Percentiles rank a stretch among this genome's conserved stretches.
Conservation (phyloP, 1,139 yeast species). For the Debaryomyces udenii region DNA sequence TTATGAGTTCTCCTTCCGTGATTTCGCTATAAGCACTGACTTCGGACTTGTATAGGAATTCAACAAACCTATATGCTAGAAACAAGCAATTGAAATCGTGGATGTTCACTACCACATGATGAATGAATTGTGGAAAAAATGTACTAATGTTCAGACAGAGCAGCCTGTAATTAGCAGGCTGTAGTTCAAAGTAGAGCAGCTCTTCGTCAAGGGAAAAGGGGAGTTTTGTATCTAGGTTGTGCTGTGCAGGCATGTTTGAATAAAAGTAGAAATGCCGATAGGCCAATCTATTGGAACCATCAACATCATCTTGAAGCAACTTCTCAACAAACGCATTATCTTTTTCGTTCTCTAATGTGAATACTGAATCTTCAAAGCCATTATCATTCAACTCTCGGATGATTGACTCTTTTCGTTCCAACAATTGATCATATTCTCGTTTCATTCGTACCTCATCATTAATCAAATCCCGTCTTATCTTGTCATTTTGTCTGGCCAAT, state of each 20-base stretch:
- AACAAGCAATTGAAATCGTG: constrained; percentile 2
- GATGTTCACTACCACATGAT: neutral
- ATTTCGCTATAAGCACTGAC: neutral
- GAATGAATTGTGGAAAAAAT: constrained; percentile 9
- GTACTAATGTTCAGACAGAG: constrained; percentile 2
- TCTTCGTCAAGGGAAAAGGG: neutral
- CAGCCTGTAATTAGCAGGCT: constrained; percentile 2
- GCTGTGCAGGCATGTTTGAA: constrained; percentile 1
- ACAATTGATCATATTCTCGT: constrained; percentile 5
- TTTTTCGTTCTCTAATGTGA: constrained; percentile 4
- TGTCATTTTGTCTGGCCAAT: constrained; percentile 19
- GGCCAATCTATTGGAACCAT: constrained; percentile 3
- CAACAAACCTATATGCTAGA: constrained; percentile 1
- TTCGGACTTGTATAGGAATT: constrained; percentile 3
- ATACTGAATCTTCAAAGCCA: neutral
- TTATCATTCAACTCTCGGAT: constrained; percentile 11
- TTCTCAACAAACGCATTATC: constrained; percentile 7
- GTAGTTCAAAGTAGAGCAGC: neutral
- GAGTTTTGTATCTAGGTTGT: neutral
- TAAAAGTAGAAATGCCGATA: constrained; percentile 13
- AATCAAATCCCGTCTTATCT: constrained; percentile 21
- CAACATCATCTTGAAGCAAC: constrained; percentile 6
- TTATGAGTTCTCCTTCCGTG: constrained; percentile 7
- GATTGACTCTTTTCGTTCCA: constrained; percentile 5
- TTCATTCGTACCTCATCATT: constrained; percentile 18